Evolutionary conservation across 192 early-diverging fungal species (phyloP), one percentile per base, ranked within the genome.

Genomic region (Backusella australiensis): DNA sequence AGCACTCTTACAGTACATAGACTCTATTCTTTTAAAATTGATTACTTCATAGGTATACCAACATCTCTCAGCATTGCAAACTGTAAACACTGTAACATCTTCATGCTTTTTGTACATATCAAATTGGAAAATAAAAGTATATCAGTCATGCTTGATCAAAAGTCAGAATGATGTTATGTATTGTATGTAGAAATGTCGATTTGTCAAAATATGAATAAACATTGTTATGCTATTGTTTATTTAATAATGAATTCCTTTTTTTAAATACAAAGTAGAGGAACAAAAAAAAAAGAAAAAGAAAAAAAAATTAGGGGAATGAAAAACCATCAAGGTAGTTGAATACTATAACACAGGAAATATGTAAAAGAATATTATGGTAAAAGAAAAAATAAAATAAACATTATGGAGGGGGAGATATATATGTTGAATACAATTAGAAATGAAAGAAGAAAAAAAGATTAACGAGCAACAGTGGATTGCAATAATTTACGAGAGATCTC

Each of bases 401-500:
- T 63, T 63, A 63, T 63, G 56, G 26, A 29, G n/a, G 8, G 26
- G 56, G 56, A 63, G 21, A 63, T 63, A 63, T 59, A 59, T 63
- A 63, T 63, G 56, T 63, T 63, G 56, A 63, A 63, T 63, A 63
- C 56, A 63, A 63, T 63, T 63, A 63, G 26, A 63, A 63, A 63
- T 29, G 21, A 63, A 63, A 26, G 4, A 63, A 26, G 4, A 63
- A 7, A 26, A 26, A 26, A 12, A 29, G 0, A 17, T 26, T 63
- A 63, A 63, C 56, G 56, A 63, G 56, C 56, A 63, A 63, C 56
- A 11, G 56, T 63, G 1, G 56, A 63, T 63, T 63, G 56, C 23
- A 63, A 29, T 63, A 63, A 63, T 63, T 63, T 63, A 63, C 56
- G 56, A 14, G 56, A 63, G 11, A 63, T 63, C 56, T 78, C 75